Conservation (phyloP, 768 basidiomycete genomes). For the Hygrophoropsis aurantiaca region DNA sequence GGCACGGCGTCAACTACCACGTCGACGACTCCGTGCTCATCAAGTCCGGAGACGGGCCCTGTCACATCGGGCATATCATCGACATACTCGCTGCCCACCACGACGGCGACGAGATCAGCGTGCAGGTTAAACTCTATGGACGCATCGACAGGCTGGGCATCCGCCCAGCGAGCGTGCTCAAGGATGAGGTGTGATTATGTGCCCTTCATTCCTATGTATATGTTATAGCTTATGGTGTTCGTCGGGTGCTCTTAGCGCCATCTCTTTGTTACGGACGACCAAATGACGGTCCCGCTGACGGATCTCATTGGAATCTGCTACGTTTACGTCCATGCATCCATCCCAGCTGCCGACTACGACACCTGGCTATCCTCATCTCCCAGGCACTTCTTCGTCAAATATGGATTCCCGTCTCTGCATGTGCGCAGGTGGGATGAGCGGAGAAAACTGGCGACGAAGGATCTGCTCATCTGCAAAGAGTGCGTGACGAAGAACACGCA, state of each 20-base stretch:
- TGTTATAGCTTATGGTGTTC: background rate
- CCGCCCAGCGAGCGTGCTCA: conserved; percentile 39
- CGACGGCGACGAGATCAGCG: conserved; percentile 13
- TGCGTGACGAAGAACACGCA: conserved; percentile 38
- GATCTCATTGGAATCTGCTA: conserved; percentile 49
- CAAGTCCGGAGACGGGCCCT: conserved; percentile 46
- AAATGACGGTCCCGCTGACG: conserved; percentile 27
- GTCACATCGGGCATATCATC: conserved; percentile 54
- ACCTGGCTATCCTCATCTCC: conserved; percentile 54
- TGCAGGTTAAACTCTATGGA: conserved; percentile 48
- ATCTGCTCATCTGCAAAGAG: conserved; percentile 44
- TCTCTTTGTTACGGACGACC: conserved; percentile 56
- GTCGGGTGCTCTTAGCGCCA: conserved; percentile 49
- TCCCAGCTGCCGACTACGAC: conserved; percentile 30
- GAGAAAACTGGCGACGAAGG: conserved; percentile 27
- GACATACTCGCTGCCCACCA: conserved; percentile 16
- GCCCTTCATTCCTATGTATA: no score
- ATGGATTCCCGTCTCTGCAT: conserved; percentile 44
- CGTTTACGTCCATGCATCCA: conserved; percentile 39
- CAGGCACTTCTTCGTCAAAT: conserved; percentile 58
- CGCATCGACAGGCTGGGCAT: conserved; percentile 39
- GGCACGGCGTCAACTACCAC: conserved; percentile 54
- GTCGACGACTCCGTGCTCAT: conserved; percentile 60
- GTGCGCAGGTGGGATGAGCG: conserved; percentile 39
- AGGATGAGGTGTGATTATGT: conserved; percentile 53